These are phyloP conservation scores for Tagetes patula DNA, from an alignment of 129 eudicot species.

Conservation along the genomic window DNA sequence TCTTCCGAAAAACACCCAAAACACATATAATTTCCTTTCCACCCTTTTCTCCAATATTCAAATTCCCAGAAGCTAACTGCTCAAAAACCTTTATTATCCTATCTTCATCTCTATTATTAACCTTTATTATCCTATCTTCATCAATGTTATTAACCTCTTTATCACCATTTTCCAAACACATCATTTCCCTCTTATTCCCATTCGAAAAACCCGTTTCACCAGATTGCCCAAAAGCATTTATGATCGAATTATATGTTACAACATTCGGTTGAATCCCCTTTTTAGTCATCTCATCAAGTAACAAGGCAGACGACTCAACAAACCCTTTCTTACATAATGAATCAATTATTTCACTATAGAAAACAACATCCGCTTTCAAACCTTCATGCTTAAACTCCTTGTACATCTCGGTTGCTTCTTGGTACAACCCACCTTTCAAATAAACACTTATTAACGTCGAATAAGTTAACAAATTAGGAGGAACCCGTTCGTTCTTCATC, in stretches of 20 bases:
- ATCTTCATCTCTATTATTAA: constrained; percentile 52
- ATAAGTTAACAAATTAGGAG: constrained; percentile 74
- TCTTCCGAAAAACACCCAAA: constrained; percentile 79
- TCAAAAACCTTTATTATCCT: constrained; percentile 66
- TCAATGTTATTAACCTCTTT: constrained; percentile 30
- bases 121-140: constrained; percentile 62
- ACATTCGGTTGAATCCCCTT: constrained; percentile 94
- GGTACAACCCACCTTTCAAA: constrained; percentile 72
- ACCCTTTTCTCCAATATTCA: constrained; percentile 33
- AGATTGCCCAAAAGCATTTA: constrained; percentile 89
- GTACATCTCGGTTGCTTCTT: constrained; percentile 72
- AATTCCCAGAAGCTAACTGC: constrained; percentile 60
- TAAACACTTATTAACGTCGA: constrained; percentile 85
- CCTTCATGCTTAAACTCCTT: constrained; percentile 76
- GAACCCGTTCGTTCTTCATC: constrained; percentile 71
- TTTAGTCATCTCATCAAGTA: constrained; percentile 89
- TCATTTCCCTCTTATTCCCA: constrained; percentile 30
- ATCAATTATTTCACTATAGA: constrained; percentile 90
- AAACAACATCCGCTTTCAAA: constrained; percentile 90
- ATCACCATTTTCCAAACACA: constrained; percentile 38
- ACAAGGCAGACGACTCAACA: constrained; percentile 73
- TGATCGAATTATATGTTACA: constrained; percentile 92
- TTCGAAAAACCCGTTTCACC: constrained; percentile 27
- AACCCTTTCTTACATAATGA: constrained; percentile 89
- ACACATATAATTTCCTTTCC: constrained; percentile 65